A percentile compares a stretch with the other conserved stretches of the same genome.
Conservation (phyloP, 2,329 filamentous ascomycete species). For the Tricladium varicosporioides region DNA sequence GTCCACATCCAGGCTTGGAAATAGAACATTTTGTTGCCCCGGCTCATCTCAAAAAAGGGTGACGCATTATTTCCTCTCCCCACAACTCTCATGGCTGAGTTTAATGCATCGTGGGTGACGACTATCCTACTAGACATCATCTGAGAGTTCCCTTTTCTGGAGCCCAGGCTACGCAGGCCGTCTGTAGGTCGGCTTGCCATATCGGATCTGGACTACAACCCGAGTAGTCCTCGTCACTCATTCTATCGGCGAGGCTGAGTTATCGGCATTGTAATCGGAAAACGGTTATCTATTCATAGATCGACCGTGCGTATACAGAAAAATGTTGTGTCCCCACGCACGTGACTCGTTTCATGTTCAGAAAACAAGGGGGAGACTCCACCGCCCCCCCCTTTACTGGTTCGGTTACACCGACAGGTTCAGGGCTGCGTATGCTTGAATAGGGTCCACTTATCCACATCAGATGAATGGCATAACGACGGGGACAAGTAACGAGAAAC, state of each 20-base stretch:
- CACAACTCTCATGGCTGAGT: slow-evolving; percentile 2
- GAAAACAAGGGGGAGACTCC: not conserved
- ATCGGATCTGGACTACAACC: not conserved
- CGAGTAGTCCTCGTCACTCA: slow-evolving; percentile 1
- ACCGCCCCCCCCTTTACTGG: not conserved
- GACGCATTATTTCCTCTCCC: too few species aligned
- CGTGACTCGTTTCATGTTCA: slow-evolving; percentile 1
- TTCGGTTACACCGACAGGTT: not conserved
- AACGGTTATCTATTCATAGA: not conserved
- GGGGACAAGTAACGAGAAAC: not conserved
- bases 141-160: not conserved
- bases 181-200: not conserved
- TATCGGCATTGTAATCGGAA: not conserved
- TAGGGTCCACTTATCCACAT: not conserved
- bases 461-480: not conserved
- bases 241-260: slow-evolving; percentile 4
- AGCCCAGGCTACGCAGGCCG: not conserved
- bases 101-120: not conserved
- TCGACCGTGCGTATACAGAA: not conserved
- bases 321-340: not conserved
- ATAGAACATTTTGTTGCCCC: not conserved
- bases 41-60: not conserved
- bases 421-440: not conserved
- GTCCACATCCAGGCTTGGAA: not conserved
- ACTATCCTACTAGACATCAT: not conserved